Evolutionary conservation across 768 basidiomycete species (phyloP), one percentile per base, ranked within the genome.

Genomic region (Trametes maxima): DNA sequence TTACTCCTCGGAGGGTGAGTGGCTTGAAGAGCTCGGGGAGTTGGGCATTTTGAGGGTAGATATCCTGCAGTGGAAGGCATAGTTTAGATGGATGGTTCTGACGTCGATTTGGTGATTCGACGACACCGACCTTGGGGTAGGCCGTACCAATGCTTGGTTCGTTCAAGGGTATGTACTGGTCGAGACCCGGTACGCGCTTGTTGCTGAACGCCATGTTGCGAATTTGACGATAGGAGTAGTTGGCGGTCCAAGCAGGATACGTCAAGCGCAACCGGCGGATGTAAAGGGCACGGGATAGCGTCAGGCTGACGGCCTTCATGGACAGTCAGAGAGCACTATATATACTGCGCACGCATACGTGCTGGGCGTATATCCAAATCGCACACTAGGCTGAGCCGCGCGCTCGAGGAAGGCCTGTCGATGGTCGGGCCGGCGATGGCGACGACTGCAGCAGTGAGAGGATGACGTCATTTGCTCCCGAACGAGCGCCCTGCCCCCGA

Each of bases 1-100:
- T 79, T 1, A 84, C 72, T 28, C 79, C 81, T 49, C 80, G 76
- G 37, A 94, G 79, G 10, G 77, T 85, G 22, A 94, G 66, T 5
- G 88, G 85, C 59, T 84, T 73, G 74, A 94, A 94, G 14, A 93
- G 72, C 45, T 77, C 70, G 0, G 90, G 89, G 0, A 81, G 72
- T 5, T 76, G 68, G 22, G 72, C 73, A 68, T 84, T 85, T 76
- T 87, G 76, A 5, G 76, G 69, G 66, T 78, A 82, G 39, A 73
- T 62, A 0, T 72, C 70, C 76, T 73, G 67, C 44, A 19, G 3
- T n/a, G 17, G 44, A 10, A 19, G 10, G 19, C 44, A n/a, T n/a
- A 4, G 44, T 19, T 2, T 24, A 21, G 1, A 24, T 24, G 14
- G 13, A 22, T 46, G 21, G 21, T 8, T 19, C 8, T 1, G 17